Evolutionary conservation across 2,329 filamentous ascomycete species (phyloP).

Genomic region (Alternaria triticimaculans): DNA sequence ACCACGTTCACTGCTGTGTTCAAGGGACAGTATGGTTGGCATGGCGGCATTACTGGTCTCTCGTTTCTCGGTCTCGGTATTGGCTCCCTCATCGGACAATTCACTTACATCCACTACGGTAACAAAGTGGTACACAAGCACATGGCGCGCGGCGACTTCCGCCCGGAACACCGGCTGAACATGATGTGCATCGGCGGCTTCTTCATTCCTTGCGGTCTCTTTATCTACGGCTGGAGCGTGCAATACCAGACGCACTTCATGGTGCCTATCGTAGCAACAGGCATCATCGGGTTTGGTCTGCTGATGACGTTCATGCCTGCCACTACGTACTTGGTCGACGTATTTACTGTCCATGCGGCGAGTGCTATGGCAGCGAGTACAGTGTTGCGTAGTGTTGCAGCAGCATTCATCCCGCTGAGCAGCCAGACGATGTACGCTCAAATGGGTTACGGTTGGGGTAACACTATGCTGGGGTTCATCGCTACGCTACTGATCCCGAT

Average conservation of each 20-base stretch:
- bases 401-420: constrained; percentile 50
- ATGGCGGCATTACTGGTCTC: constrained; percentile 48
- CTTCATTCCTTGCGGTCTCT: constrained; percentile 44
- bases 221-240: constrained; percentile 49
- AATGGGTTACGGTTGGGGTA: constrained; percentile 51
- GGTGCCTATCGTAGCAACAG: constrained; percentile 45
- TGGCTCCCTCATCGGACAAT: constrained; percentile 49
- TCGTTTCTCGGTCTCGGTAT: constrained; percentile 52
- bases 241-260: constrained; percentile 46
- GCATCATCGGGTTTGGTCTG: constrained; percentile 44
- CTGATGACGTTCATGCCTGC: constrained; percentile 49
- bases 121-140: constrained; percentile 41
- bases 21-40: constrained; percentile 50
- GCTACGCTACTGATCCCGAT: constrained; percentile 39
- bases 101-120: constrained; percentile 38
- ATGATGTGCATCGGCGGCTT: constrained; percentile 44
- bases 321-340: constrained; percentile 51
- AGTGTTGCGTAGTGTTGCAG: constrained; percentile 47
- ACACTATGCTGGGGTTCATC: constrained; percentile 48
- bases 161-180: constrained; percentile 45
- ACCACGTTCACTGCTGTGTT: constrained; percentile 56
- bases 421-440: constrained; percentile 49
- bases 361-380: constrained; percentile 53
- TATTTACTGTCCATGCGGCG: constrained; percentile 51
- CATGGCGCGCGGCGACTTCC: constrained; percentile 39